Evolutionary conservation across 352 stramenopile genomes (phyloP).

Genomic region (Phytopythium boreale): DNA sequence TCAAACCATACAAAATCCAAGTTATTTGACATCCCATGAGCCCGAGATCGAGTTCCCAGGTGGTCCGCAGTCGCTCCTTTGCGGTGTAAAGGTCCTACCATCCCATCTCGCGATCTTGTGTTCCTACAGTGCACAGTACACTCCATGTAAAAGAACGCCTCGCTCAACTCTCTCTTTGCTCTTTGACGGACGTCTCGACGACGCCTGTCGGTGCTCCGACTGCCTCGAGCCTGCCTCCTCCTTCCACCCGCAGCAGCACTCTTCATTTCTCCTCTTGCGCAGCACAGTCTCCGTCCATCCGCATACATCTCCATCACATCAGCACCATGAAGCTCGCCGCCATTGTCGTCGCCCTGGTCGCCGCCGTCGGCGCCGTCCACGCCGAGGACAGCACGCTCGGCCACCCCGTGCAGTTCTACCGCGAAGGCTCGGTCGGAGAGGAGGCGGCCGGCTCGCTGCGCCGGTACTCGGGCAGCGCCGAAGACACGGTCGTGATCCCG

Average conservation of each 20-base stretch:
- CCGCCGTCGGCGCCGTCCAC: constrained; percentile 17
- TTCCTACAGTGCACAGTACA: background rate
- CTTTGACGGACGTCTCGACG: background rate
- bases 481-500: constrained; percentile 8
- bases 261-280: constrained; percentile 24
- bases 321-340: constrained; percentile 39
- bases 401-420: constrained; percentile 10
- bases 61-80: constrained; percentile 6
- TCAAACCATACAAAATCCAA: constrained; percentile 1
- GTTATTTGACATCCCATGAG: background rate
- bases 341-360: constrained; percentile 28
- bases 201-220: background rate
- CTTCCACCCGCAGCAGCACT: constrained; percentile 9
- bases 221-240: background rate
- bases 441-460: constrained; percentile 1
- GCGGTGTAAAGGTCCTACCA: constrained; percentile 4
- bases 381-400: constrained; percentile 10
- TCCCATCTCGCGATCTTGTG: background rate
- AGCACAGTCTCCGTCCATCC: constrained; percentile 9
- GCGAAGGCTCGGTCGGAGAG: background rate
- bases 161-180: background rate
- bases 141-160: background rate
- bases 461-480: background rate
- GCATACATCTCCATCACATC: constrained; percentile 4
- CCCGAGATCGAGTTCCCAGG: constrained; percentile 5